Evolutionary conservation across 164 flowering plant species (phyloP), one percentile per base, ranked within the genome.

Genomic region (Aristolochia contorta): DNA sequence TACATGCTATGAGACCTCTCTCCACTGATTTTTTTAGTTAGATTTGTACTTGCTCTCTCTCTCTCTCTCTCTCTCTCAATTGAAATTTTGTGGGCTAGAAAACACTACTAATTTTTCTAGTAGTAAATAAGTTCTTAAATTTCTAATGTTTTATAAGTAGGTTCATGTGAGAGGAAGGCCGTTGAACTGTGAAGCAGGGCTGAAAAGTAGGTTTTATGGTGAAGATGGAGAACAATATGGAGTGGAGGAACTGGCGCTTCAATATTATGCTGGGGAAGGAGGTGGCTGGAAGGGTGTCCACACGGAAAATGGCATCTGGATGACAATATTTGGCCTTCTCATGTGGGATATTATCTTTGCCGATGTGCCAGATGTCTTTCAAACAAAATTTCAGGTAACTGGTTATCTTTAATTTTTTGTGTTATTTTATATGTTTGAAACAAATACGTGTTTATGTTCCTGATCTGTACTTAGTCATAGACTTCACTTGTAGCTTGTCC

Each of bases 231-330:
- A 83, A 59, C 96, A 85, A 68, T 92, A 93, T 75, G 87, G 88
- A 21, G 98, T 87, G 16, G 98, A 92, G 74, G 75, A 89, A 71
- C 89, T 92, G 67, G 98, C 91, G 62, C 69, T 92, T 63, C 84
- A 87, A 67, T 84, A 85, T 72, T 89, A 92, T 80, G 86, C 86
- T 48, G 77, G 80, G 54, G 96, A 81, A 71, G 96, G 87, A 43
- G 98, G 95, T 59, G 85, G 82, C 47, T 92, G 98, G 98, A 80
- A 83, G 47, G 95, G 95, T 60, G 83, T 87, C 62, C 98, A 89
- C 68, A 66, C 97, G 12, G 97, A 92, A 64, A 84, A 83, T 78
- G 96, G 94, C 59, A 87, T 92, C 77, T 92, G 98, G 98, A 77
- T 85, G 75, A 87, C 94, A 53, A 82, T 89, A 50, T 92, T 89